phyloP scores from a whole-genome alignment of 768 basidiomycete species.

The Dacryopinax spathularia region DNA sequence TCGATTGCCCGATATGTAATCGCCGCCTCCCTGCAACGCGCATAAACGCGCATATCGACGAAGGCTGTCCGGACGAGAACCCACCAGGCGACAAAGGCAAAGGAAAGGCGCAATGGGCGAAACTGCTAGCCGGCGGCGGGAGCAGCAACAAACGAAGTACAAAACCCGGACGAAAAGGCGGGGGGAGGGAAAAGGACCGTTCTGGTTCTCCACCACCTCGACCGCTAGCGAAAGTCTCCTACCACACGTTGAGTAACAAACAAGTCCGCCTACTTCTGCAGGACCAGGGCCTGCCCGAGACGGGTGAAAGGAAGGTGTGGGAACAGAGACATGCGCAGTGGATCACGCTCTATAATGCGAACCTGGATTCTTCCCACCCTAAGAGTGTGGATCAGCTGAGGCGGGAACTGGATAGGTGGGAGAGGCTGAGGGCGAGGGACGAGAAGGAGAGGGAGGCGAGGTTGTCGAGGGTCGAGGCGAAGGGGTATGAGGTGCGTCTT shows the following conservation, averaged over 20 bases:
- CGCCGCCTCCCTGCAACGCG: slow-evolving; percentile 30
- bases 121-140: slow-evolving; percentile 11
- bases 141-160: not conserved
- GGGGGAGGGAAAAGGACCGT: not conserved
- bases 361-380: slow-evolving; percentile 46
- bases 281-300: slow-evolving; percentile 36
- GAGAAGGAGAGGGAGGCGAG: slow-evolving; percentile 29
- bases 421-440: slow-evolving; percentile 28
- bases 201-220: slow-evolving; percentile 5
- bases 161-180: not conserved
- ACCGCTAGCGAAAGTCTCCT: slow-evolving; percentile 39
- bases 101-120: slow-evolving; percentile 19
- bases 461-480: slow-evolving; percentile 27
- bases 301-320: slow-evolving; percentile 39
- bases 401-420: slow-evolving; percentile 44
- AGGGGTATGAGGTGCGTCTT: slow-evolving; percentile 28
- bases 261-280: slow-evolving; percentile 42
- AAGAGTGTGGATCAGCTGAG: slow-evolving; percentile 36
- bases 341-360: slow-evolving; percentile 57
- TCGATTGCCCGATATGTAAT: slow-evolving; percentile 52
- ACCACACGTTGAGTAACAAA: slow-evolving; percentile 48
- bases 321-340: slow-evolving; percentile 54
- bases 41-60: slow-evolving; percentile 58
- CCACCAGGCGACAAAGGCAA: slow-evolving; percentile 29
- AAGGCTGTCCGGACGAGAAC: slow-evolving; percentile 31